Evolutionary conservation across 179 eudicot species (phyloP).

Genomic region (Carnegiea gigantea): DNA sequence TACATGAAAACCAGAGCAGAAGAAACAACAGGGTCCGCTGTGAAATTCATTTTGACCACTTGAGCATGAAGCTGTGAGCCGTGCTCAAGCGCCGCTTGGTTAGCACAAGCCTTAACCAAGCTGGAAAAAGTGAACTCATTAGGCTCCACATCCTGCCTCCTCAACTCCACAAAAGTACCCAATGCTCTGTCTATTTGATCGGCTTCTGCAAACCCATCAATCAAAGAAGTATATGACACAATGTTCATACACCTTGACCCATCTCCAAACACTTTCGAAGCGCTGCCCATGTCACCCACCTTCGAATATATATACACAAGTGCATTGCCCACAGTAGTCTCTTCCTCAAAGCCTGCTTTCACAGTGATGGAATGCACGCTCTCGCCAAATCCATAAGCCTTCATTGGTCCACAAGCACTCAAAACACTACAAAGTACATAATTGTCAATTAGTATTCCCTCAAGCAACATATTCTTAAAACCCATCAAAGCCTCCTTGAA

Average conservation of each 20-base stretch:
- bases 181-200: slow-evolving; percentile 39
- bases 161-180: slow-evolving; percentile 37
- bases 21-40: slow-evolving; percentile 35
- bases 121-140: slow-evolving; percentile 56
- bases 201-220: slow-evolving; percentile 50
- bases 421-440: slow-evolving; percentile 40
- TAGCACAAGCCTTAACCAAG: slow-evolving; percentile 42
- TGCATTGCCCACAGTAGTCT: slow-evolving; percentile 50
- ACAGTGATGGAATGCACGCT: slow-evolving; percentile 43
- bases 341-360: slow-evolving; percentile 32
- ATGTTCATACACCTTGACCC: slow-evolving; percentile 30
- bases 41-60: slow-evolving; percentile 29
- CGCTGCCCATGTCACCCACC: slow-evolving; percentile 43
- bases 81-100: slow-evolving; percentile 42
- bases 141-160: slow-evolving; percentile 35
- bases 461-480: slow-evolving; percentile 40
- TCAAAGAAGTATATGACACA: slow-evolving; percentile 54
- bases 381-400: slow-evolving; percentile 38
- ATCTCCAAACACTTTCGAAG: slow-evolving; percentile 41
- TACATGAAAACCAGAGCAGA: slow-evolving; percentile 48
- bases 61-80: slow-evolving; percentile 42
- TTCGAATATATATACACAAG: slow-evolving; percentile 51
- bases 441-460: slow-evolving; percentile 38
- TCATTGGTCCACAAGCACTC: slow-evolving; percentile 39
- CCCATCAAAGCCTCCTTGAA: slow-evolving; percentile 40